phyloP scores from a whole-genome alignment of 2,329 filamentous ascomycete species.

The Penicillium oxalicum region DNA sequence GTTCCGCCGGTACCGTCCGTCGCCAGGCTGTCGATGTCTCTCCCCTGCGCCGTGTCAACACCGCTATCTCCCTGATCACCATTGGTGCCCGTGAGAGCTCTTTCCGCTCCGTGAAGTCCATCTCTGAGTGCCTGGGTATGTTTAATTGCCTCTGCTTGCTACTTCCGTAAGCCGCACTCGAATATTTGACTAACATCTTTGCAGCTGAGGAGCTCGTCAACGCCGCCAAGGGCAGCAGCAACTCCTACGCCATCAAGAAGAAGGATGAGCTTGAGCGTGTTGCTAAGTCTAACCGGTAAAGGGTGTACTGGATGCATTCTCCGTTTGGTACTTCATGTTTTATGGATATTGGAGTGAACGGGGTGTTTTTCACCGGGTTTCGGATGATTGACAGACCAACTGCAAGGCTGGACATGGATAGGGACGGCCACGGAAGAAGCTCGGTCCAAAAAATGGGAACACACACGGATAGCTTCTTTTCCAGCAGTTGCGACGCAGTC shows the following conservation, averaged over 20 bases:
- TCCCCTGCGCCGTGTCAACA: slow-evolving; percentile 98
- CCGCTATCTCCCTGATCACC: slow-evolving; percentile 97
- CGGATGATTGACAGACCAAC: slow-evolving; percentile 38
- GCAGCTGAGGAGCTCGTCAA: slow-evolving; percentile 98
- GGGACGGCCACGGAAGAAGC: slow-evolving; percentile 35
- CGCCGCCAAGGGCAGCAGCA: slow-evolving; percentile 99
- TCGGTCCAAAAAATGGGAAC: slow-evolving; percentile 33
- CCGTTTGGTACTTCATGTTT: slow-evolving; percentile 35
- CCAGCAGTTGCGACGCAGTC: slow-evolving; percentile 39
- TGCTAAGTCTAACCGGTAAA: slow-evolving; percentile 99
- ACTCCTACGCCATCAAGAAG: slow-evolving; percentile 99
- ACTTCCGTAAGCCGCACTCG: neutral
- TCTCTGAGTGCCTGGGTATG: slow-evolving; percentile 61
- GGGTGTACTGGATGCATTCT: slow-evolving; percentile 34
- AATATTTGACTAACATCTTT: neutral
- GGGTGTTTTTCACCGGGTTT: slow-evolving; percentile 35
- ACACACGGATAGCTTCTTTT: slow-evolving; percentile 36
- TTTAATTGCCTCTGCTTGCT: neutral
- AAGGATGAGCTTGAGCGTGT: slow-evolving; percentile 99
- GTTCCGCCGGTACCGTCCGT: slow-evolving; percentile 98
- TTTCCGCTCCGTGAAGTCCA: slow-evolving; percentile 97
- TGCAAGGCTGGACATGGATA: slow-evolving; percentile 37
- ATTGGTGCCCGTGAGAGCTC: slow-evolving; percentile 97
- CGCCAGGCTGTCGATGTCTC: slow-evolving; percentile 99
- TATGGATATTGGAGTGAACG: slow-evolving; percentile 38